These are phyloP conservation scores for Aureobasidium sp. DNA, from an alignment of 2,329 filamentous ascomycete genomes.

Conservation along the genomic window DNA sequence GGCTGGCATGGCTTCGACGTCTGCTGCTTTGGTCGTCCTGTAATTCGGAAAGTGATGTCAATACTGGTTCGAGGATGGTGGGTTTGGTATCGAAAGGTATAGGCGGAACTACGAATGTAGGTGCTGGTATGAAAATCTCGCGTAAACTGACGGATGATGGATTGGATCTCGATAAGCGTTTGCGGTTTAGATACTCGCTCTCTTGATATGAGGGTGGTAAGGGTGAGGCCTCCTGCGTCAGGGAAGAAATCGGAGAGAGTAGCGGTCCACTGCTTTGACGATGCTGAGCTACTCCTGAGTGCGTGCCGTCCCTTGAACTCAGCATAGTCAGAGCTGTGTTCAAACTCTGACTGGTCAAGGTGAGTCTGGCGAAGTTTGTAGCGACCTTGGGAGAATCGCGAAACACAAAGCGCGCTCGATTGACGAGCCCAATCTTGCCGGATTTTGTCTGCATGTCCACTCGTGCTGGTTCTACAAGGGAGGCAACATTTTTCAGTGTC, in stretches of 20 bases:
- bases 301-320: background rate
- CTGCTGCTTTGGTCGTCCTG: background rate
- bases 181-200: background rate
- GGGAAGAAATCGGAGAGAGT: background rate
- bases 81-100: background rate
- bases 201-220: background rate
- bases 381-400: conserved; percentile 3
- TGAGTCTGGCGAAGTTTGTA: conserved; percentile 1
- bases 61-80: background rate
- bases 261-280: background rate
- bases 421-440: background rate
- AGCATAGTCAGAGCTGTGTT: background rate
- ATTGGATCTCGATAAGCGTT: background rate
- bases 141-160: background rate
- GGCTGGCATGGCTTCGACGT: background rate
- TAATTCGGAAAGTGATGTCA: background rate
- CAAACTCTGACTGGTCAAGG: background rate
- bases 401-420: background rate
- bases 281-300: background rate
- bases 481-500: background rate
- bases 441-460: background rate
- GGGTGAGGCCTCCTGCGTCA: background rate
- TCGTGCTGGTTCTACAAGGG: background rate
- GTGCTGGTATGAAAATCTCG: background rate
- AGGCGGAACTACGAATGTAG: no score